These are phyloP conservation scores for Tetrastigma voinierianum DNA, from an alignment of 164 flowering plant species.

Conservation along the genomic window DNA sequence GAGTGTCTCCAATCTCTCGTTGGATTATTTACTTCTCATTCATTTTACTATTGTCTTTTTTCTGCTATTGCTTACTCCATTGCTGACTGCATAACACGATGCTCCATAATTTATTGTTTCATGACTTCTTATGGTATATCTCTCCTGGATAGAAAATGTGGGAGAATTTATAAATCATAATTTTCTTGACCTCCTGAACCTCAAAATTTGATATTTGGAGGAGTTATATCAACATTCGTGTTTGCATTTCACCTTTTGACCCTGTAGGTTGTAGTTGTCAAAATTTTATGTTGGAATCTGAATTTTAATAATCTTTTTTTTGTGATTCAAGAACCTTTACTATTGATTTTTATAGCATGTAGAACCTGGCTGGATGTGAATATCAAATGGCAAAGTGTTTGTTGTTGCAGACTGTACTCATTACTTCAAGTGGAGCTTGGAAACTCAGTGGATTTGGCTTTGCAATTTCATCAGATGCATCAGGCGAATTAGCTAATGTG, in stretches of 20 bases:
- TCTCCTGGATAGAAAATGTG: not conserved
- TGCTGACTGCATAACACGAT: too few species aligned
- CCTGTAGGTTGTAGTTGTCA: not conserved
- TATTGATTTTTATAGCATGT: not conserved
- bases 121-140: too few species aligned
- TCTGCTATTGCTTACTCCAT: too few species aligned
- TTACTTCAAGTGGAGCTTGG: conserved; percentile 95
- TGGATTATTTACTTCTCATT: too few species aligned
- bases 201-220: not conserved
- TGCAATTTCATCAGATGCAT: conserved; percentile 60
- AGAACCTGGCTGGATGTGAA: conserved; percentile 16
- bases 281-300: not conserved
- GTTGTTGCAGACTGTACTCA: conserved; percentile 65
- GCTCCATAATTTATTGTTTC: too few species aligned
- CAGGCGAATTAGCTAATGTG: conserved; percentile 42
- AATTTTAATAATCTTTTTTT: not conserved
- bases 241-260: not conserved
- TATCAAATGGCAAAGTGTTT: conserved; percentile 1
- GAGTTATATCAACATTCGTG: not conserved
- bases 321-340: not conserved
- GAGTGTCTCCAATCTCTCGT: too few species aligned
- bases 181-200: too few species aligned
- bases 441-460: conserved; percentile 97
- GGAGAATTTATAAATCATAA: not conserved
- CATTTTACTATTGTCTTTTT: too few species aligned